Conservation (phyloP, 2,329 filamentous ascomycete species). For the Diaporthe destruens region DNA sequence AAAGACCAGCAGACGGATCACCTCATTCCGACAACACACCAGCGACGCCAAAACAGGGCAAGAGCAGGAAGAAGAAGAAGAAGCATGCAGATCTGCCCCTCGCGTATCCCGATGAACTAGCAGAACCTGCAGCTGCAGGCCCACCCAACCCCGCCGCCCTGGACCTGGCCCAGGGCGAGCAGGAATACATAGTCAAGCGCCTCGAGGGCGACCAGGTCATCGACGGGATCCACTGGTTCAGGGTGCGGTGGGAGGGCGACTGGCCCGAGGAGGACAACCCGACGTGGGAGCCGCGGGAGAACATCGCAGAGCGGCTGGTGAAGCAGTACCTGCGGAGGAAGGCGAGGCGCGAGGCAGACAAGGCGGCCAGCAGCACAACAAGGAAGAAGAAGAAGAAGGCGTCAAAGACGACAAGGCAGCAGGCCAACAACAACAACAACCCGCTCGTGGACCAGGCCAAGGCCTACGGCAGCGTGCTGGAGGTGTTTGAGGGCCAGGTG, state of each 20-base stretch:
- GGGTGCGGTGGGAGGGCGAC: conserved; percentile 68
- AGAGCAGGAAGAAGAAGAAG: conserved; percentile 34
- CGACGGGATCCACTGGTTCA: conserved; percentile 60
- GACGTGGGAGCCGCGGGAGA: conserved; percentile 69
- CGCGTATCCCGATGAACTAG: background rate
- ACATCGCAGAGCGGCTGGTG: conserved; percentile 59
- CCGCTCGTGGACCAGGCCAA: conserved; percentile 29
- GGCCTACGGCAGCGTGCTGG: conserved; percentile 30
- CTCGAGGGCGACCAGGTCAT: conserved; percentile 58
- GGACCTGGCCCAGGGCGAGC: conserved; percentile 45
- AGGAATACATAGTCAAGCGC: conserved; percentile 58
- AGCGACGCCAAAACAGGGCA: background rate
- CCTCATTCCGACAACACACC: background rate
- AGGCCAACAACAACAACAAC: too few relatives aligned
- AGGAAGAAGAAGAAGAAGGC: conserved; percentile 2
- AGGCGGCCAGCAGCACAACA: background rate
- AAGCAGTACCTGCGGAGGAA: conserved; percentile 55
- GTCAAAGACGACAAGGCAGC: conserved; percentile 4
- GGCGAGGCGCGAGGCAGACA: conserved; percentile 32
- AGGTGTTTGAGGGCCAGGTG: conserved; percentile 36
- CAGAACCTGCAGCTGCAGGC: conserved; percentile 42
- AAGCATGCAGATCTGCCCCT: background rate
- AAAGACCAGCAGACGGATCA: conserved; percentile 14
- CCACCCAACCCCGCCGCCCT: conserved; percentile 45
- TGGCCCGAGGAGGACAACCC: conserved; percentile 69